Evolutionary conservation across 2,329 filamentous ascomycete genomes (phyloP).

Genomic region (Pseudogymnoascus verrucosus): DNA sequence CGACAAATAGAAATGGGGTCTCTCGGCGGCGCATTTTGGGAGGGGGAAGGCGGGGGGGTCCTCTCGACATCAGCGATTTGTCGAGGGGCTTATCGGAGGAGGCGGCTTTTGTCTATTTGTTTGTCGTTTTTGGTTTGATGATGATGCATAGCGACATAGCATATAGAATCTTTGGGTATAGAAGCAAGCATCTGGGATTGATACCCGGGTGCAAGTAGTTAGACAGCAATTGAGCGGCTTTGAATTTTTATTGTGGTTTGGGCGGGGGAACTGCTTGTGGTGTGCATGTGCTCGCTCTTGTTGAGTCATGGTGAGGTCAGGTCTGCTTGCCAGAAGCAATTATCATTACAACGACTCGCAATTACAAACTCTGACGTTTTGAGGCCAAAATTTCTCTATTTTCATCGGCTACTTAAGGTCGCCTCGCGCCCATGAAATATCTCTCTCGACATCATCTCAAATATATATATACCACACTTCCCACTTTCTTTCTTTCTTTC

Average conservation of each 20-base stretch:
- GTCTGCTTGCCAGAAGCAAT: not conserved
- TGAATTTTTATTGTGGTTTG: not conserved
- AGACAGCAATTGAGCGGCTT: conserved; percentile 1
- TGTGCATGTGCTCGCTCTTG: not conserved
- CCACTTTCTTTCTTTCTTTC: not conserved
- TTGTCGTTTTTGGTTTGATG: not conserved
- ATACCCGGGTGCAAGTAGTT: not conserved
- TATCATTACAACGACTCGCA: not conserved
- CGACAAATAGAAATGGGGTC: conserved; percentile 6
- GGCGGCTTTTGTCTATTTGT: conserved; percentile 3
- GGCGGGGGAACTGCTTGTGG: not conserved
- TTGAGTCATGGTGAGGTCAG: not conserved
- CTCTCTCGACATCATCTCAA: not conserved
- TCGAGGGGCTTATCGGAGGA: not conserved
- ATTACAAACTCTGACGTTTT: not conserved
- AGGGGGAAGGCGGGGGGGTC: not conserved
- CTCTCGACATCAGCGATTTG: conserved; percentile 1
- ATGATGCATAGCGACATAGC: conserved; percentile 3
- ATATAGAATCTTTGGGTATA: conserved; percentile 3
- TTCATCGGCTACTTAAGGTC: not conserved
- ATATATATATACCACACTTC: not conserved
- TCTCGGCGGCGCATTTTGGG: conserved; percentile 6
- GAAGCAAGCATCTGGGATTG: not conserved
- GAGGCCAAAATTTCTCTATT: not conserved
- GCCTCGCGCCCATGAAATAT: not conserved